A percentile compares a stretch with the other conserved stretches of the same genome.
Conservation (phyloP, 257 asterid species). For the Buddleja alternifolia region DNA sequence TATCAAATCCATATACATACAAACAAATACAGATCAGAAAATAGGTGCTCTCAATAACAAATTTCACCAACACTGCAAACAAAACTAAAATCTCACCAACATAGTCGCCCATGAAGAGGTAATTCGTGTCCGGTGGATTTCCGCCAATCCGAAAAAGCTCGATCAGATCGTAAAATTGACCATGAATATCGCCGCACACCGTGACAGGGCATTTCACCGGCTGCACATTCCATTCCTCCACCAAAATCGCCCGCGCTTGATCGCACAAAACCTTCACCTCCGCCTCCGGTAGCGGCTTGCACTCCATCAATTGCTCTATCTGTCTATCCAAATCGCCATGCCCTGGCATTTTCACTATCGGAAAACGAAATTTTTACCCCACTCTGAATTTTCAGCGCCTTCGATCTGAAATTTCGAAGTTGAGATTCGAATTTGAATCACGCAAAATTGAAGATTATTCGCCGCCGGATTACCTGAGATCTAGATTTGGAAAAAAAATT, state of each 20-base stretch:
- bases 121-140: conserved; percentile 88
- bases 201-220: conserved; percentile 98
- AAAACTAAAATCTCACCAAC: conserved; percentile 67
- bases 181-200: conserved; percentile 93
- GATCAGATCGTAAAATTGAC: conserved; percentile 92
- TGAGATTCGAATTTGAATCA: conserved; percentile 30
- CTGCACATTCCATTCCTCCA: conserved; percentile 97
- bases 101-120: conserved; percentile 96
- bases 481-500: conserved; percentile 39
- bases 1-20: conserved; percentile 25
- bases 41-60: background rate
- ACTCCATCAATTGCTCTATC: conserved; percentile 90
- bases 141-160: conserved; percentile 96
- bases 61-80: conserved; percentile 4
- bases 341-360: conserved; percentile 67
- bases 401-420: conserved; percentile 40
- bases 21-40: conserved; percentile 32
- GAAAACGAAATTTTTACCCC: conserved; percentile 15
- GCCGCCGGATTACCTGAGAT: conserved; percentile 50
- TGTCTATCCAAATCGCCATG: conserved; percentile 94
- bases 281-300: conserved; percentile 83
- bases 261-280: conserved; percentile 90
- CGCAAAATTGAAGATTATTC: conserved; percentile 20
- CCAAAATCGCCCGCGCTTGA: conserved; percentile 87
- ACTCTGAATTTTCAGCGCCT: conserved; percentile 33